Evolutionary conservation across 2,329 filamentous ascomycete genomes (phyloP).

Genomic region (Acephala macrosclerotiorum): DNA sequence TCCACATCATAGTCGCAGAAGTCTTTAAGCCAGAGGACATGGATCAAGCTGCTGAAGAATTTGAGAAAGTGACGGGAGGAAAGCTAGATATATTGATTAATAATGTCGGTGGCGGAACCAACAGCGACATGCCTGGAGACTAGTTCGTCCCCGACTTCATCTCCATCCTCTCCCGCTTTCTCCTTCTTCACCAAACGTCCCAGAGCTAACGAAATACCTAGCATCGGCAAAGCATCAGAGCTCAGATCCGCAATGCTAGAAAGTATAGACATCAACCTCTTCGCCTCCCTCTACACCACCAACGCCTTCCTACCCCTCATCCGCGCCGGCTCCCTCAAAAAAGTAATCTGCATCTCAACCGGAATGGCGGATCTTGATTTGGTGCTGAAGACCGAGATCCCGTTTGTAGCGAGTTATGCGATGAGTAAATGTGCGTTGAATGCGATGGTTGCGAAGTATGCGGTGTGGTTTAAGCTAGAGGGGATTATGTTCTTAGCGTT

Average conservation of each 20-base stretch:
- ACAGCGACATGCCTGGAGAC: neutral
- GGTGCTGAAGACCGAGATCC: constrained; percentile 47
- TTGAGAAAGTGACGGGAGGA: constrained; percentile 14
- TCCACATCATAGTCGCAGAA: constrained; percentile 19
- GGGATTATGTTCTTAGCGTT: constrained; percentile 60
- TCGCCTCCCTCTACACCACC: constrained; percentile 60
- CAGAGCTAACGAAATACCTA: neutral
- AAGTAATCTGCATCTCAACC: constrained; percentile 58
- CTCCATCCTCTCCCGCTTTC: neutral
- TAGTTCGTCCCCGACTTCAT: neutral
- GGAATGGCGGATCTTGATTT: constrained; percentile 57
- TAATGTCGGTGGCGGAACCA: constrained; percentile 10
- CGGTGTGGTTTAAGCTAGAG: constrained; percentile 51
- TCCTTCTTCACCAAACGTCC: neutral
- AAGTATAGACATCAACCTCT: constrained; percentile 55
- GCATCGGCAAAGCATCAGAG: constrained; percentile 29
- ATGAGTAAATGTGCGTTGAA: constrained; percentile 61
- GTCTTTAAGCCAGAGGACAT: constrained; percentile 11
- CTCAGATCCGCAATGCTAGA: constrained; percentile 35
- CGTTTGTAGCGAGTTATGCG: constrained; percentile 50
- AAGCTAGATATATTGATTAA: constrained; percentile 23
- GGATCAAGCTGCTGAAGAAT: constrained; percentile 11
- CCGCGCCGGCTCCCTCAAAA: constrained; percentile 57
- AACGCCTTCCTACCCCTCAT: constrained; percentile 62
- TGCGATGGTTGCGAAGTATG: constrained; percentile 59